Conservation (phyloP, 441 rosid species). For the Rhodomyrtus psidioides region DNA sequence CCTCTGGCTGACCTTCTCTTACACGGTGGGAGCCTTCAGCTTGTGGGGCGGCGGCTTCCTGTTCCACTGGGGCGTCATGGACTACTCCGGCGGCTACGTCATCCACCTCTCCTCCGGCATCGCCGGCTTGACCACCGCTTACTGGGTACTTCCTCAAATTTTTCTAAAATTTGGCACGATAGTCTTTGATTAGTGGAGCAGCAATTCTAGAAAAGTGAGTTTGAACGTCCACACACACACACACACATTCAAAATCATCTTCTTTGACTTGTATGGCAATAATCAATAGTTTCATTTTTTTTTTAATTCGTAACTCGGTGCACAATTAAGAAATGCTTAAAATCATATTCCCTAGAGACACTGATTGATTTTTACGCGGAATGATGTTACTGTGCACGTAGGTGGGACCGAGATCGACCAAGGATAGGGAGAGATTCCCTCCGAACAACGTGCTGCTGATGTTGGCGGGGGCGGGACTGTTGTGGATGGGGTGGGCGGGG, state of each 20-base stretch:
- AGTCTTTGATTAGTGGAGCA: neutral
- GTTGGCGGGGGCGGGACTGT: slow-evolving; percentile 48
- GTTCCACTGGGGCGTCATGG: slow-evolving; percentile 71
- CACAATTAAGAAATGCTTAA: too few species aligned
- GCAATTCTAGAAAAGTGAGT: neutral
- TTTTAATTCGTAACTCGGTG: neutral
- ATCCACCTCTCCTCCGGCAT: slow-evolving; percentile 60
- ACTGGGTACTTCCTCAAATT: slow-evolving; percentile 24
- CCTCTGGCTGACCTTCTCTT: slow-evolving; percentile 47
- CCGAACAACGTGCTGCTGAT: slow-evolving; percentile 41
- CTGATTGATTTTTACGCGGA: neutral
- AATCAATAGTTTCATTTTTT: neutral
- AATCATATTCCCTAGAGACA: neutral
- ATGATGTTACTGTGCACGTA: neutral
- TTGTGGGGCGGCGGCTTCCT: slow-evolving; percentile 67
- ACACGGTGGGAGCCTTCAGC: slow-evolving; percentile 56
- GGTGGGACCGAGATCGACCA: slow-evolving; percentile 44
- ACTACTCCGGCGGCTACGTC: slow-evolving; percentile 55
- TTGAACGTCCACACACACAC: neutral
- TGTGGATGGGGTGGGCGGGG: slow-evolving; percentile 71
- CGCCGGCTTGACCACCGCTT: slow-evolving; percentile 42
- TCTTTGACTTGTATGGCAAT: neutral
- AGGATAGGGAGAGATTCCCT: slow-evolving; percentile 48
- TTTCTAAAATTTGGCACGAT: neutral
- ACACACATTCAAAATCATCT: neutral